Conservation (phyloP, 306 rosid species). For the Comarum palustre region DNA sequence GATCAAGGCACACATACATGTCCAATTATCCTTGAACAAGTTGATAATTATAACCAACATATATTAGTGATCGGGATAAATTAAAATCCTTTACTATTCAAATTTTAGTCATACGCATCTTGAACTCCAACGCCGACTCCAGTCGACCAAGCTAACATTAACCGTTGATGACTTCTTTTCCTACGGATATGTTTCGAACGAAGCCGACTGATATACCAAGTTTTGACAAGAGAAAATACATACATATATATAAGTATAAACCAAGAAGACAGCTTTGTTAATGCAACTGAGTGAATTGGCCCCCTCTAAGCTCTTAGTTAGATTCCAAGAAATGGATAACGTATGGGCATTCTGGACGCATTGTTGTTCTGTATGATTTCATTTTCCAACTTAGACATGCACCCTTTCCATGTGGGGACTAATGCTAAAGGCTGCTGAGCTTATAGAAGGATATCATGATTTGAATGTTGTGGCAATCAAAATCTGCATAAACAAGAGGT, state of each 20-base stretch:
- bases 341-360: background rate
- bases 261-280: background rate
- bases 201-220: background rate
- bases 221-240: no score
- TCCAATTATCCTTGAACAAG: no score
- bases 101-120: no score
- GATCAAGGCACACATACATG: no score
- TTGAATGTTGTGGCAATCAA: background rate
- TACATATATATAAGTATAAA: no score
- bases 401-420: background rate
- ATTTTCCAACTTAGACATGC: background rate
- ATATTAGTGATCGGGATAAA: no score
- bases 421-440: background rate
- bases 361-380: slow-evolving; percentile 2
- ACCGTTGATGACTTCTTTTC: no score
- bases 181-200: no score
- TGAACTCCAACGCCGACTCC: no score
- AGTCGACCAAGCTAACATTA: no score
- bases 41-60: no score
- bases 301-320: background rate
- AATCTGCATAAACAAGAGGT: background rate
- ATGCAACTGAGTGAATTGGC: background rate
- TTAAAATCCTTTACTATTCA: no score
- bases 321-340: background rate
- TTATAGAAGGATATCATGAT: background rate